Percentiles rank a stretch among this genome's conserved stretches.
Evolutionary conservation across 192 early-diverging fungal genomes (phyloP).

Genomic region (Coemansia sp.): DNA sequence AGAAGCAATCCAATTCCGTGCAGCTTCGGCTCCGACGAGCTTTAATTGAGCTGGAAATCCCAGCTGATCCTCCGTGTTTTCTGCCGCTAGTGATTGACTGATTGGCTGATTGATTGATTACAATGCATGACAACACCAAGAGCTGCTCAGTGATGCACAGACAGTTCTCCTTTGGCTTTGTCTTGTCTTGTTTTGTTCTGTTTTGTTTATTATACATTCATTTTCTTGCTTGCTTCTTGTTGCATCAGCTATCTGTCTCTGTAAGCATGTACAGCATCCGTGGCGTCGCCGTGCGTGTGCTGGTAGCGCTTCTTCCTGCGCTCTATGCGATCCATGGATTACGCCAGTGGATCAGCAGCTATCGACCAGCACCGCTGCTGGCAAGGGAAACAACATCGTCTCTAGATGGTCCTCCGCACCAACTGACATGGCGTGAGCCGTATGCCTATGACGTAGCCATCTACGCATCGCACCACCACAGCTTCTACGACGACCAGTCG

Average conservation of each 20-base stretch:
- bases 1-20: too few species aligned
- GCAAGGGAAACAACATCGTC: neutral
- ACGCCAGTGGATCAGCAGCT: neutral
- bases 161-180: neutral
- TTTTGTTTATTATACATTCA: neutral
- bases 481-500: slow-evolving; percentile 21
- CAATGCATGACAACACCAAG: too few species aligned
- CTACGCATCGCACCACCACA: slow-evolving; percentile 6
- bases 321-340: neutral
- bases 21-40: too few species aligned
- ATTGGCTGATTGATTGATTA: too few species aligned
- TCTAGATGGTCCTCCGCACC: neutral
- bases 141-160: too few species aligned
- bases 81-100: too few species aligned
- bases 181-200: neutral
- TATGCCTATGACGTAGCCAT: slow-evolving; percentile 8
- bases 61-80: too few species aligned
- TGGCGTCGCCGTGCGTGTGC: neutral
- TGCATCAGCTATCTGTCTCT: neutral
- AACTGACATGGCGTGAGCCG: slow-evolving; percentile 7
- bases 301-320: neutral
- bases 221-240: neutral
- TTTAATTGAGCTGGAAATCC: too few species aligned
- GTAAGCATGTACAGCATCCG: neutral
- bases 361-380: neutral